Base-by-base conservation (phyloP, 805 yeast genomes). In the Ogataea neopini region DNA sequence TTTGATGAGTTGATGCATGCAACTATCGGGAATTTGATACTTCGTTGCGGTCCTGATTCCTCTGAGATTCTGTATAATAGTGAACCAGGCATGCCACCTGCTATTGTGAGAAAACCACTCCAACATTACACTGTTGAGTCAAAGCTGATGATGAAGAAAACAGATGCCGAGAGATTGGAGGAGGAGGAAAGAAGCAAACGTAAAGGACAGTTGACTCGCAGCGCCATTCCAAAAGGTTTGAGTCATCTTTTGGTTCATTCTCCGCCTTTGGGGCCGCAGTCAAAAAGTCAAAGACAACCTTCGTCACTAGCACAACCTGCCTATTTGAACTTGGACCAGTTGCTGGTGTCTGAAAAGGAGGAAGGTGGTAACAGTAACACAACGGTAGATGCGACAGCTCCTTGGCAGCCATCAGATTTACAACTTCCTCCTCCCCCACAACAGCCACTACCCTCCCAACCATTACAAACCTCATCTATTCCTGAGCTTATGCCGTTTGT, bases 1-100 rank as follows among this genome's bases (percentile, higher is more conserved):
- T 83, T 83, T 65, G 88, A 83, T 58, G 84, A 80, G 54, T 63
- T 83, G 48, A 78, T 81, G 81, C 71, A 74, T 54, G 84, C 86
- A 6, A 82, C 88, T 0, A 73, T 81, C 22, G 83, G 81, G 41
- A 81, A 83, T 55, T 64, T 82, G 55, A 77, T 79, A 46, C 79
- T 81, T 47, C 68, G 84, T 56, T 80, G 85, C 68, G 84, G 85
- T 0, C 83, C 84, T 1, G 81, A 80, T 60, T 76, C 84, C 3
- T 71, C 81, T 1, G 84, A 80, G 52, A 65, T 80, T 22, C 70
- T 79, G n/a, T 74, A 75, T 56, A 66, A 62, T 41, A 56, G 58
- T 36, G 66, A 67, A 30, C 72, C 73, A 7, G 84, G 83, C 15
- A 75, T 80, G 78, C 84, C 84, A 11, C 84, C 84, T 13, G 84